Evolutionary conservation across 1,284 basidiomycete species (phyloP).

Genomic region (Rhodotorula sp.): DNA sequence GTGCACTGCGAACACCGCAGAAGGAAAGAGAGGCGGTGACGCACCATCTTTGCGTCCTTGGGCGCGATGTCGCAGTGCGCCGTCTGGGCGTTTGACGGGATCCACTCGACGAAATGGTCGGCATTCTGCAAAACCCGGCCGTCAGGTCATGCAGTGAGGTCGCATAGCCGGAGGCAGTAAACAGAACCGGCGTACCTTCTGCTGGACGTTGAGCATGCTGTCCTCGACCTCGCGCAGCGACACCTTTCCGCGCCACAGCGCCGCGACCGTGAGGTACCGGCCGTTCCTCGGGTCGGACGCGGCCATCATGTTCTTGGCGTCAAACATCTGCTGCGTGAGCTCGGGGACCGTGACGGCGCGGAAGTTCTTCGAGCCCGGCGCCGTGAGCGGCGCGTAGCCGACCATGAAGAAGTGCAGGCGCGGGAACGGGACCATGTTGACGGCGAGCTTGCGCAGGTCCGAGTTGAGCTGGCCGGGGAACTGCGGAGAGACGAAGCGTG

Average conservation of each 20-base stretch:
- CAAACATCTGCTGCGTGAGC: conserved; percentile 52
- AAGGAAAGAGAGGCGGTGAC: background rate
- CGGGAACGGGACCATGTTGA: conserved; percentile 73
- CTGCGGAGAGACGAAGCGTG: conserved; percentile 28
- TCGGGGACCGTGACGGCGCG: conserved; percentile 50
- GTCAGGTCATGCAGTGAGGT: too few relatives aligned
- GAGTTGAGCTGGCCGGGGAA: conserved; percentile 99
- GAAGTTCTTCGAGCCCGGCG: conserved; percentile 49
- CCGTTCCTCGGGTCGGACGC: conserved; percentile 93
- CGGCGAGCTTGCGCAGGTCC: conserved; percentile 88
- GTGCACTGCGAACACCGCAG: too few relatives aligned
- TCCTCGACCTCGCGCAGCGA: conserved; percentile 99
- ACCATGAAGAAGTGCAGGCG: conserved; percentile 99
- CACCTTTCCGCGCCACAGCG: conserved; percentile 98
- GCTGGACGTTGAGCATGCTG: conserved; percentile 79
- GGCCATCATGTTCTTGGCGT: conserved; percentile 73
- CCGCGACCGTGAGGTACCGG: conserved; percentile 77
- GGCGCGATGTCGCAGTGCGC: conserved; percentile 50
- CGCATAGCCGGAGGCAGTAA: conserved; percentile 49
- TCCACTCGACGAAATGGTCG: conserved; percentile 71
- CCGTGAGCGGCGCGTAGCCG: conserved; percentile 69
- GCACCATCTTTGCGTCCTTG: conserved; percentile 64
- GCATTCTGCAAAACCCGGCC: conserved; percentile 58
- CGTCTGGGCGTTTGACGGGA: conserved; percentile 83
- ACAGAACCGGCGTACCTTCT: background rate